phyloP scores from a whole-genome alignment of 768 basidiomycete genomes.

The Calocera viscosa region DNA sequence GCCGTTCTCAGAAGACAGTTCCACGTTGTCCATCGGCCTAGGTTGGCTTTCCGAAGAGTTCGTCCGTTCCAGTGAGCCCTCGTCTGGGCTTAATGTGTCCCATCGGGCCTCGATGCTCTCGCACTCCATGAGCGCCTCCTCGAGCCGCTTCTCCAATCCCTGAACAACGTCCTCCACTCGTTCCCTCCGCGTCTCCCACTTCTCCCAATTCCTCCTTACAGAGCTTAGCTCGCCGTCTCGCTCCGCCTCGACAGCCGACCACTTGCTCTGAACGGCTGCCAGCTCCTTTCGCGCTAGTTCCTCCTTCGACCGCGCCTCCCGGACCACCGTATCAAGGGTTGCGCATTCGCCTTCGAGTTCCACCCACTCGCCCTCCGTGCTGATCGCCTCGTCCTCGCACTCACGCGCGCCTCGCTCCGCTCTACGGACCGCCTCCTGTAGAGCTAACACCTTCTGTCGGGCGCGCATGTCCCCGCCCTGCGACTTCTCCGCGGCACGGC shows the following conservation, averaged over 20 bases:
- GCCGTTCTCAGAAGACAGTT: neutral
- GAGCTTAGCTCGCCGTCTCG: neutral
- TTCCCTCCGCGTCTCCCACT: neutral
- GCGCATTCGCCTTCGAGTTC: conserved; percentile 1
- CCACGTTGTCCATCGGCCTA: neutral
- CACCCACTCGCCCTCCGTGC: conserved; percentile 5
- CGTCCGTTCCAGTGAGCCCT: neutral
- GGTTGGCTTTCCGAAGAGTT: neutral
- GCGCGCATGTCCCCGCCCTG: conserved; percentile 61
- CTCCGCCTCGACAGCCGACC: neutral
- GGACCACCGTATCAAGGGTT: neutral
- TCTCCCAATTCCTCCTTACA: neutral
- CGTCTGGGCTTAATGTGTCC: neutral
- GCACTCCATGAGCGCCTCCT: neutral
- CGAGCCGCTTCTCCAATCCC: neutral
- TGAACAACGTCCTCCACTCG: neutral
- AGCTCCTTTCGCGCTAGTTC: neutral
- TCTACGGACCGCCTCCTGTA: conserved; percentile 61
- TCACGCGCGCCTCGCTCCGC: neutral
- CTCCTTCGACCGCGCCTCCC: neutral
- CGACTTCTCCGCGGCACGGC: conserved; percentile 71
- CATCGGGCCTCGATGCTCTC: neutral
- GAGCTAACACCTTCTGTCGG: conserved; percentile 71
- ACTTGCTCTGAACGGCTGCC: neutral
- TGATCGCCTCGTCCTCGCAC: neutral